A percentile compares a stretch with the other conserved stretches of the same genome.
These are phyloP conservation scores for Colletotrichum sp. DNA, from an alignment of 2,329 filamentous ascomycete genomes.

Conservation along the genomic window DNA sequence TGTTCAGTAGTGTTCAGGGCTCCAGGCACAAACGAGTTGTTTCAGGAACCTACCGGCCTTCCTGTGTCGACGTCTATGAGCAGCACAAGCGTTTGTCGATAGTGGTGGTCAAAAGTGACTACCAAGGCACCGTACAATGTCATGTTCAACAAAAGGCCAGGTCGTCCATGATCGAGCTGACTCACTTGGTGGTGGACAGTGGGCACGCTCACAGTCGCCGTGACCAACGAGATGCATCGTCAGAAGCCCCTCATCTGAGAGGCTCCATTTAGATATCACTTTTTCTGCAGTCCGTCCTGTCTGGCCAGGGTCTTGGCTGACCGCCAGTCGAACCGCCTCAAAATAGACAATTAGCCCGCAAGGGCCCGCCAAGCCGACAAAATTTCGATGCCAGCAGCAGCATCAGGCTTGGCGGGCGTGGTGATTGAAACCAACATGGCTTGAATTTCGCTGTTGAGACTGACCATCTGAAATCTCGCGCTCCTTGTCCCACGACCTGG, in stretches of 20 bases:
- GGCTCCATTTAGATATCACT: background rate
- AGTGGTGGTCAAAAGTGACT: background rate
- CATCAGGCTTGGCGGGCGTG: background rate
- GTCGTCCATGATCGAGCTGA: background rate
- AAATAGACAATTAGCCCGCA: background rate
- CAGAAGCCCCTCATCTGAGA: background rate
- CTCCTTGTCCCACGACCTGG: background rate
- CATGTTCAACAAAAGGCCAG: background rate
- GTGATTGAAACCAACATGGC: constrained; percentile 5
- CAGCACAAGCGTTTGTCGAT: background rate
- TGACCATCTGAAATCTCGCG: background rate
- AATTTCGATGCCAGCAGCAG: background rate
- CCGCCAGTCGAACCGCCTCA: background rate
- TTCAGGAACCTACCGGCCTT: constrained; percentile 5
- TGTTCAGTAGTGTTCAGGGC: background rate
- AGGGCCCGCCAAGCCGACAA: background rate
- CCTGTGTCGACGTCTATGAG: background rate
- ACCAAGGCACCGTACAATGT: background rate
- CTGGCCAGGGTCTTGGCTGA: background rate
- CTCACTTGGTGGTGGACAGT: background rate
- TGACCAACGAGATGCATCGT: background rate
- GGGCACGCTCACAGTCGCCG: background rate
- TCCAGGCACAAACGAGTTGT: background rate
- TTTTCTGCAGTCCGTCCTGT: background rate
- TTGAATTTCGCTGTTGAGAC: constrained; percentile 15